These are phyloP conservation scores for Colletotrichum trifolii DNA, from an alignment of 2,329 filamentous ascomycete genomes.

Conservation along the genomic window DNA sequence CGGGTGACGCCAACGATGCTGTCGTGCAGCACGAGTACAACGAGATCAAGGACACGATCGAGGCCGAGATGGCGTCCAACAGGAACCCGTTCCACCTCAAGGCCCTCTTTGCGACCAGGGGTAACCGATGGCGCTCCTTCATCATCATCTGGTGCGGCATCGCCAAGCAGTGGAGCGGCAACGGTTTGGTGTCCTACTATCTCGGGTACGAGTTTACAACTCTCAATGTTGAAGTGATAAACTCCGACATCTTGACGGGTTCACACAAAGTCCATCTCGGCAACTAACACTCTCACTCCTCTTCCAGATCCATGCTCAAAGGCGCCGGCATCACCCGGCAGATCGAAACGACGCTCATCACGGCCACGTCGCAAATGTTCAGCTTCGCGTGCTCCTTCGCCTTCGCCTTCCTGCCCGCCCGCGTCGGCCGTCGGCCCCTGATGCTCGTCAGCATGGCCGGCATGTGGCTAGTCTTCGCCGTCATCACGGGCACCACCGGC, in stretches of 20 bases:
- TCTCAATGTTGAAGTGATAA: too few relatives aligned
- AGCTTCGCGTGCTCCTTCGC: constrained; percentile 32
- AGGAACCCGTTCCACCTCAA: constrained; percentile 39
- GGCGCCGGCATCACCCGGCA: constrained; percentile 31
- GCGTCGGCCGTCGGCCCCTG: constrained; percentile 33
- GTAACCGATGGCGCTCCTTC: constrained; percentile 49
- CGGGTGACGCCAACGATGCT: constrained; percentile 62
- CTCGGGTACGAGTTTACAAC: not conserved
- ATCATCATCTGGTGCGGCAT: constrained; percentile 55
- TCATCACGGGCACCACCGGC: constrained; percentile 29
- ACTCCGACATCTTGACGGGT: too few relatives aligned
- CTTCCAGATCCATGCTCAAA: constrained; percentile 19
- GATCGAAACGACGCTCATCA: constrained; percentile 31
- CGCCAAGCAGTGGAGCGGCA: constrained; percentile 52
- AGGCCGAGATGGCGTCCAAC: constrained; percentile 49
- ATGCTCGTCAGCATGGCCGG: constrained; percentile 33
- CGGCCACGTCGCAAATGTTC: constrained; percentile 35
- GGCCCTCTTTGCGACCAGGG: constrained; percentile 43
- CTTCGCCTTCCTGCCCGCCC: constrained; percentile 31
- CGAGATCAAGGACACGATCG: constrained; percentile 51
- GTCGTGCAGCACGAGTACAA: constrained; percentile 65
- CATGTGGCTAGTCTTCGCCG: constrained; percentile 33
- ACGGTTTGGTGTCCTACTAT: constrained; percentile 21
- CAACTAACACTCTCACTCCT: too few relatives aligned
- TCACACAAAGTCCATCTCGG: too few relatives aligned